Conservation (phyloP, 805 yeast species). For the Schizosaccharomyces cryophilus region DNA sequence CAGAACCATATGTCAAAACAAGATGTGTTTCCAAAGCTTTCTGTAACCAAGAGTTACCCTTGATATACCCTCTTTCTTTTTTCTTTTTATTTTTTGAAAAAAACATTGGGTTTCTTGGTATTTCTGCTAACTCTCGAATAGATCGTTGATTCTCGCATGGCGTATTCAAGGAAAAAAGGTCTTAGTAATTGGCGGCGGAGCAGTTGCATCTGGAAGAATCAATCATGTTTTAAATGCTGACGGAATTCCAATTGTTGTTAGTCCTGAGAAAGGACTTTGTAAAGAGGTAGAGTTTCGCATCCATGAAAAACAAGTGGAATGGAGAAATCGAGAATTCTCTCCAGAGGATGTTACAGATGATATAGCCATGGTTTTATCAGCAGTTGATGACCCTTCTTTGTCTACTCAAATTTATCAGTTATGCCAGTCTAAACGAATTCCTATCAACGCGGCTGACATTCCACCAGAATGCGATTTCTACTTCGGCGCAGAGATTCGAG, state of each 20-base stretch:
- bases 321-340: slow-evolving; percentile 14
- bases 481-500: slow-evolving; percentile 54
- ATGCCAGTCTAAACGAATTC: slow-evolving; percentile 22
- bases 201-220: slow-evolving; percentile 50
- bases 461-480: slow-evolving; percentile 69
- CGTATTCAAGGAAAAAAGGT: slow-evolving; percentile 22
- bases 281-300: slow-evolving; percentile 15
- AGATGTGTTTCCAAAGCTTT: too few relatives aligned
- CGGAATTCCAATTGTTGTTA: slow-evolving; percentile 42
- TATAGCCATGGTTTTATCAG: slow-evolving; percentile 46
- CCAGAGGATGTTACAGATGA: slow-evolving; percentile 16
- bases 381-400: slow-evolving; percentile 44
- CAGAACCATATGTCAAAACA: too few relatives aligned
- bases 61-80: too few relatives aligned
- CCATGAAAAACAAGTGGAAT: slow-evolving; percentile 16
- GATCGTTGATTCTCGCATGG: slow-evolving; percentile 47
- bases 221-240: slow-evolving; percentile 42
- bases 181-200: slow-evolving; percentile 53
- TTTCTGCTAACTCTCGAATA: slow-evolving; percentile 7
- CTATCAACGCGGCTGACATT: slow-evolving; percentile 60
- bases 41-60: too few relatives aligned
- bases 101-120: neutral
- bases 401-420: slow-evolving; percentile 32
- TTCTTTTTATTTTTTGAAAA: neutral
- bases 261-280: slow-evolving; percentile 18